These are phyloP conservation scores for Hypoxylon sp. DNA, from an alignment of 2,329 filamentous ascomycete species.

Conservation along the genomic window DNA sequence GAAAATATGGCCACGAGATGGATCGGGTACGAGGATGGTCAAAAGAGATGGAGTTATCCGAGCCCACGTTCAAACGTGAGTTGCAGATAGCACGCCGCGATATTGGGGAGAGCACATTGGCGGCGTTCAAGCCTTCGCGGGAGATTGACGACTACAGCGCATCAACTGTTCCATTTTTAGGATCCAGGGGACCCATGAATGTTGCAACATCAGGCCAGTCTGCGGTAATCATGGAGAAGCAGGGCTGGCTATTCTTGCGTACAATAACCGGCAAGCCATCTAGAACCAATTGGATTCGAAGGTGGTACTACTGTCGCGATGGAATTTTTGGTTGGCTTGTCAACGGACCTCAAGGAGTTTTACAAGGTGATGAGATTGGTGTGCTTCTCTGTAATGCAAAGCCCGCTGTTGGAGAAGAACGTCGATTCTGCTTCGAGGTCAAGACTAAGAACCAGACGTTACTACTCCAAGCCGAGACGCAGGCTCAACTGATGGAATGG, in stretches of 20 bases:
- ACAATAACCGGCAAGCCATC: constrained; percentile 89
- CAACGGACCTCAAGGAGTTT: constrained; percentile 86
- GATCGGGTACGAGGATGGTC: constrained; percentile 94
- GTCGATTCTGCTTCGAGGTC: constrained; percentile 97
- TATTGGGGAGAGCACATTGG: constrained; percentile 83
- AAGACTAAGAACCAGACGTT: constrained; percentile 96
- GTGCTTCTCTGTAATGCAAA: constrained; percentile 94
- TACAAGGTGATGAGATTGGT: constrained; percentile 96
- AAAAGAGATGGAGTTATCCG: constrained; percentile 92
- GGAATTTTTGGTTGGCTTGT: constrained; percentile 97
- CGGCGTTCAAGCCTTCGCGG: constrained; percentile 82
- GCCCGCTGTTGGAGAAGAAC: constrained; percentile 91
- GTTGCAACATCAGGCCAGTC: constrained; percentile 69
- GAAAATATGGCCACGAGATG: constrained; percentile 83
- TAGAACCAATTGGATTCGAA: constrained; percentile 87
- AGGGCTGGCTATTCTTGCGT: constrained; percentile 92
- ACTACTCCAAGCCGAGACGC: constrained; percentile 92
- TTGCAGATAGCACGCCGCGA: constrained; percentile 83
- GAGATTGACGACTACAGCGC: constrained; percentile 94
- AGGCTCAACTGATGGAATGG: constrained; percentile 94
- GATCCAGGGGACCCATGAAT: constrained; percentile 76
- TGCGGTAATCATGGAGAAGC: constrained; percentile 79
- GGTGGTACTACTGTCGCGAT: constrained; percentile 97
- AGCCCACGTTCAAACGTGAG: constrained; percentile 85
- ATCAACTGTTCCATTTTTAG: constrained; percentile 90